Base-by-base conservation (phyloP, 163 green algal species). In the Prototheca wickerhamii region DNA sequence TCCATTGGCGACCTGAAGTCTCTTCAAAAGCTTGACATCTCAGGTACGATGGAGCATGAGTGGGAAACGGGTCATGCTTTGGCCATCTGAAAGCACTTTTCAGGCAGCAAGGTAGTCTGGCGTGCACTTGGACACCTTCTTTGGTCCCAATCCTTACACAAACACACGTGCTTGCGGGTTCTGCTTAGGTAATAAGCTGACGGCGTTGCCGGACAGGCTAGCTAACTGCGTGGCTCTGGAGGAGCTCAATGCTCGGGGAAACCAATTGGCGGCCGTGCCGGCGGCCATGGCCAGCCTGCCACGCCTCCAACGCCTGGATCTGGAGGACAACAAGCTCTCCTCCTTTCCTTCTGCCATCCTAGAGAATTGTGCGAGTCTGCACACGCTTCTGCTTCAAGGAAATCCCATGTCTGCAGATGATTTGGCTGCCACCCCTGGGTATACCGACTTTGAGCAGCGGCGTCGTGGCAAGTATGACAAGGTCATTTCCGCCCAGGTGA, bases 351-450 rank as follows among this genome's bases (percentile, higher is more conserved):
- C 66, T 0, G 70, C 61, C 0, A n/a, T 92, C 23, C 71, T 92
- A 21, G 56, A 33, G 32, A 69, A 67, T 44, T 92, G 86, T 57
- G 34, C 26, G 15, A 28, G 52, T 7, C 64, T 92, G 59, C 79
- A 90, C 31, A 91, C 86, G 18, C 68, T 92, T 25, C 74, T 64
- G 2, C 70, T 92, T 50, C 84, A 91, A 49, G 63, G 65, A 50
- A 86, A 83, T 54, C 74, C 78, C 37, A 78, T 89, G 58, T 74
- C 62, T 23, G 4, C 69, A 18, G 49, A 75, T 37, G 51, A 57
- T 20, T 58, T 87, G 31, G 40, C 81, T 54, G 65, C 46, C 3
- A 85, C 72, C 5, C 58, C 73, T 0, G 82, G 85, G 1, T 87
- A 67, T 59, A 43, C 70, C 7, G 74, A 70, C 3, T 88, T 85